These are phyloP conservation scores for Westerdykella aurantiaca DNA, from an alignment of 2,329 filamentous ascomycete genomes.

Conservation along the genomic window DNA sequence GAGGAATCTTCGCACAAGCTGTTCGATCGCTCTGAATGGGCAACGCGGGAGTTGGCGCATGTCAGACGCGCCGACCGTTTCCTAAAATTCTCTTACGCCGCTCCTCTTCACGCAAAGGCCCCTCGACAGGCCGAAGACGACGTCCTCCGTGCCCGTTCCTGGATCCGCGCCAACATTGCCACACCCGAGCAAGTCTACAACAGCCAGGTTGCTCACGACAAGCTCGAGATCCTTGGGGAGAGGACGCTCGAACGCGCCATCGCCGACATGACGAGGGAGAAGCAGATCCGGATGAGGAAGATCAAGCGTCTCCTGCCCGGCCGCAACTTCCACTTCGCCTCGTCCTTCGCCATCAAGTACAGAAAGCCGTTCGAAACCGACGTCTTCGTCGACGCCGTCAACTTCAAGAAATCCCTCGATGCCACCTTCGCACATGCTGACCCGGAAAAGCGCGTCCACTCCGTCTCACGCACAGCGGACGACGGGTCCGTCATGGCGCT, in stretches of 20 bases:
- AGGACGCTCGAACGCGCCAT: conserved; percentile 44
- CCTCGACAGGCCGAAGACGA: background rate
- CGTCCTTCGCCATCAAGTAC: conserved; percentile 53
- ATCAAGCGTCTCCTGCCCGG: conserved; percentile 52
- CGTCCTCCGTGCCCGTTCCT: conserved; percentile 35
- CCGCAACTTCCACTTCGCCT: conserved; percentile 58
- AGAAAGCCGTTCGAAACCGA: conserved; percentile 46
- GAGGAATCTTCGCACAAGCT: conserved; percentile 24
- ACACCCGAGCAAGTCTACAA: conserved; percentile 40
- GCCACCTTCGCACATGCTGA: conserved; percentile 40
- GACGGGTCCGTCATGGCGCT: conserved; percentile 64
- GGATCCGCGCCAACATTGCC: conserved; percentile 43
- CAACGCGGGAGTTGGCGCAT: conserved; percentile 17
- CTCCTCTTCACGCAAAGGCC: conserved; percentile 23
- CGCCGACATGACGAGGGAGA: conserved; percentile 48
- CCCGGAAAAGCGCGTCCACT: conserved; percentile 27
- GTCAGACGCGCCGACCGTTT: conserved; percentile 20
- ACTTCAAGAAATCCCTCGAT: conserved; percentile 58
- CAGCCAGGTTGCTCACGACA: conserved; percentile 35
- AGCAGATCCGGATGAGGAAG: conserved; percentile 57
- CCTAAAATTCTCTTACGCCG: conserved; percentile 18
- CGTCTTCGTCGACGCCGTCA: conserved; percentile 47
- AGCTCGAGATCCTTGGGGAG: conserved; percentile 33
- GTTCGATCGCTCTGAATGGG: conserved; percentile 24
- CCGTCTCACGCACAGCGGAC: conserved; percentile 52